Evolutionary conservation across 2,329 filamentous ascomycete species (phyloP).

Genomic region (Seiridium cupressi): DNA sequence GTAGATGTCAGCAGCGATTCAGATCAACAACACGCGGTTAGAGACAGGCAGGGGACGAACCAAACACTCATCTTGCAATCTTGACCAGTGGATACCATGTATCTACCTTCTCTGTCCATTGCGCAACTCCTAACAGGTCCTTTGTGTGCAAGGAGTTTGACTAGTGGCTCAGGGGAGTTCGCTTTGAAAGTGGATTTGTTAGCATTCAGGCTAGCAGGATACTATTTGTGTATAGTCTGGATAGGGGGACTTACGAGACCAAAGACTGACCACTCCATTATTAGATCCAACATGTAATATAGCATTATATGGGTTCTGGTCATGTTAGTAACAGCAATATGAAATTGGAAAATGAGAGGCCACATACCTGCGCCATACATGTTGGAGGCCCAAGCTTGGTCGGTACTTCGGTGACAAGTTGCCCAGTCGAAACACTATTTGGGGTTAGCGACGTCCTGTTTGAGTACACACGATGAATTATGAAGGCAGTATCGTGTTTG

Average conservation of each 20-base stretch:
- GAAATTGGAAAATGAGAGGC: no score
- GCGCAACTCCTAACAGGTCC: slow-evolving; percentile 85
- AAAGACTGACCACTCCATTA: slow-evolving; percentile 90
- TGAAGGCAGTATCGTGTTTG: not conserved
- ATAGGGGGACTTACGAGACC: slow-evolving; percentile 54
- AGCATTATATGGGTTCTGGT: slow-evolving; percentile 87
- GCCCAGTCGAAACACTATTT: slow-evolving; percentile 35
- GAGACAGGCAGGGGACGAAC: not conserved
- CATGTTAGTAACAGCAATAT: no score
- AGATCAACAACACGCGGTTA: no score
- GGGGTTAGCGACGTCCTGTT: not conserved
- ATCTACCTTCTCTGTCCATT: slow-evolving; percentile 84
- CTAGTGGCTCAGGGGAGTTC: slow-evolving; percentile 80
- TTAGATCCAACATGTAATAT: slow-evolving; percentile 91
- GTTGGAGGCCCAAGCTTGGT: slow-evolving; percentile 70
- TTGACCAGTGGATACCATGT: slow-evolving; percentile 93
- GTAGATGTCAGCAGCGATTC: not conserved
- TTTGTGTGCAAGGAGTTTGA: slow-evolving; percentile 86
- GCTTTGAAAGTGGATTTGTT: slow-evolving; percentile 38
- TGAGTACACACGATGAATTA: not conserved
- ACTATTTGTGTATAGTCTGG: no score
- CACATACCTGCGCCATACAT: slow-evolving; percentile 53
- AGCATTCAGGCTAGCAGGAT: no score
- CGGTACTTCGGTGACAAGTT: slow-evolving; percentile 69
- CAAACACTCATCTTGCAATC: slow-evolving; percentile 82